These are phyloP conservation scores for Aureobasidium sp. DNA, from an alignment of 2,329 filamentous ascomycete species.

Conservation along the genomic window DNA sequence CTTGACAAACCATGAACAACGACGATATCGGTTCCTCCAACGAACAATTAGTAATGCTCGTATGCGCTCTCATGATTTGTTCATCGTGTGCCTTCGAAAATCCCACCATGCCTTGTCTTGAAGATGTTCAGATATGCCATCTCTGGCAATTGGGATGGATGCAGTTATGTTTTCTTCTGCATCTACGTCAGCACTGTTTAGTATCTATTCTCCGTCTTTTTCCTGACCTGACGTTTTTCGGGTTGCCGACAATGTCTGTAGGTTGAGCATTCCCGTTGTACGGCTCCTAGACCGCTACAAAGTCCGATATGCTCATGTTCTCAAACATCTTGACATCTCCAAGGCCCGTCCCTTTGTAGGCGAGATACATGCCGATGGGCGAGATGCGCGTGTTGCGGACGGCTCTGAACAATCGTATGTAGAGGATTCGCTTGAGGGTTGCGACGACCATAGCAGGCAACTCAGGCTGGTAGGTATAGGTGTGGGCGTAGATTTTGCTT, in stretches of 20 bases:
- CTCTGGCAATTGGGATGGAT: constrained; percentile 5
- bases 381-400: constrained; percentile 18
- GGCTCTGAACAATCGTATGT: constrained; percentile 1
- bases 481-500: not conserved
- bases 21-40: not conserved
- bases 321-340: constrained; percentile 16
- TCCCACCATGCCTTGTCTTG: not conserved
- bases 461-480: not conserved
- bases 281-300: constrained; percentile 18
- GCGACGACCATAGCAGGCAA: constrained; percentile 3
- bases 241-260: not conserved
- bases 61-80: not conserved
- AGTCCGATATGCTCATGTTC: constrained; percentile 18
- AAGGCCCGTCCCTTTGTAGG: constrained; percentile 18
- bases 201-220: not conserved
- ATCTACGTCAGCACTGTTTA: not conserved
- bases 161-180: constrained; percentile 14
- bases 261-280: constrained; percentile 16
- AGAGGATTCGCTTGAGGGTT: not conserved
- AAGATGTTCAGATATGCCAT: not conserved
- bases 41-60: not conserved
- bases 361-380: constrained; percentile 18
- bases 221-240: constrained; percentile 10
- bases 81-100: too few relatives aligned
- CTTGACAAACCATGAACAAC: not conserved